A percentile compares a stretch with the other conserved stretches of the same genome.
These are phyloP conservation scores for Sordaria brevicollis DNA, from an alignment of 495 filamentous ascomycete genomes.

Conservation along the genomic window DNA sequence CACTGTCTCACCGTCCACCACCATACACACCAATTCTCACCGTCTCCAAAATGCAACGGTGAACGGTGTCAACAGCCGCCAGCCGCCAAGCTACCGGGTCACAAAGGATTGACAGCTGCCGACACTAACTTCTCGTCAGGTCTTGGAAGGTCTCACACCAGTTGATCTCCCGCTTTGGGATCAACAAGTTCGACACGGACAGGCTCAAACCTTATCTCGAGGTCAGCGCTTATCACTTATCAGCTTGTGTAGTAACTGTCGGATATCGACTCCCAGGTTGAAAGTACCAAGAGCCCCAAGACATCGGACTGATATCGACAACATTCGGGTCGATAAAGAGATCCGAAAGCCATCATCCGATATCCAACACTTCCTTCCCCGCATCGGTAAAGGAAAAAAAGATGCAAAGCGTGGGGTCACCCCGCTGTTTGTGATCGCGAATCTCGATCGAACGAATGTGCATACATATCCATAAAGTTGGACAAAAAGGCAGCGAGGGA, in stretches of 20 bases:
- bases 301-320: neutral
- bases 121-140: neutral
- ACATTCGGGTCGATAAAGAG: neutral
- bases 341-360: neutral
- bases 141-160: neutral
- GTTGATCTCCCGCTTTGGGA: neutral
- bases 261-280: neutral
- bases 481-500: no score
- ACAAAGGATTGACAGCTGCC: neutral
- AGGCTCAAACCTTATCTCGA: neutral
- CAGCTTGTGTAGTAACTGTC: neutral
- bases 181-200: no score
- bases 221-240: neutral
- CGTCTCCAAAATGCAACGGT: neutral
- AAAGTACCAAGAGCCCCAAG: no score
- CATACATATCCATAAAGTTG: neutral
- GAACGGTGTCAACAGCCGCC: neutral
- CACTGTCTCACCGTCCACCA: neutral
- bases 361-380: neutral
- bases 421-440: neutral
- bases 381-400: neutral
- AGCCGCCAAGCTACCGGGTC: neutral
- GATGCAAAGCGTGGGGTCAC: neutral
- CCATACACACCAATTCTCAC: no score
- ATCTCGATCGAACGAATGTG: neutral